Base-by-base conservation (phyloP, 495 filamentous ascomycete genomes). In the Penicillium atrosanguineum region DNA sequence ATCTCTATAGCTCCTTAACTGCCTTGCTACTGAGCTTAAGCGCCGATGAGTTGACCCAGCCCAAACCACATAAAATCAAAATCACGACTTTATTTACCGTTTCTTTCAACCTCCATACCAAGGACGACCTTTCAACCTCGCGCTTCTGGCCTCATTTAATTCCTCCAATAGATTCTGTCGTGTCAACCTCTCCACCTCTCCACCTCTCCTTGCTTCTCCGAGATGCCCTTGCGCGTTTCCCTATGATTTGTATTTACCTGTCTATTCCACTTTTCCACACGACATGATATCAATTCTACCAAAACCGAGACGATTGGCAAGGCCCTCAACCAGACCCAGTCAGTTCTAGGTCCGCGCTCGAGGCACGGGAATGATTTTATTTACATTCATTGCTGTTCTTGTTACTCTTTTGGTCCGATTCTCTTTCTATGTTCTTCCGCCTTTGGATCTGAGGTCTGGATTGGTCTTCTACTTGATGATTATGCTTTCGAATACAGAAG, bases 1-100 rank as follows among this genome's bases (percentile, higher is more conserved):
- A 65, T 46, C 5, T 8, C 28, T 14, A n/a, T 53, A 79, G 75
- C 65, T 74, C 38, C 49, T 79, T 53, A 71, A 77, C 16, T 76
- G 71, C 46, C 63, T 77, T 36, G 62, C 55, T 53, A 69, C 66
- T 36, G 72, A 78, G 51, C 70, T 77, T 50, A 70, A 70, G 49
- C 72, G 69, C 46, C 67, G 65, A 60, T 75, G 56, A 71, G 45
- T 36, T 34, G 36, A 12, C 36, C 51, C 44, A 36, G 41, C 11
- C 46, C 48, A 31, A n/a, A 36, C 50, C 46, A 48, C 29, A 20
- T 47, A 43, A 46, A 37, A 48, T 42, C 44, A 61, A 64, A 61
- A 55, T 69, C 18, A 63, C 51, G 58, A 69, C 59, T 57, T 41
- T 58, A 41, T 46, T 63, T 59, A 54, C 55, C 21, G 47, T 46